Percentiles rank a stretch among this genome's conserved stretches.
Conservation (phyloP, 1,139 yeast genomes). For the Pneumocystis sp. region DNA sequence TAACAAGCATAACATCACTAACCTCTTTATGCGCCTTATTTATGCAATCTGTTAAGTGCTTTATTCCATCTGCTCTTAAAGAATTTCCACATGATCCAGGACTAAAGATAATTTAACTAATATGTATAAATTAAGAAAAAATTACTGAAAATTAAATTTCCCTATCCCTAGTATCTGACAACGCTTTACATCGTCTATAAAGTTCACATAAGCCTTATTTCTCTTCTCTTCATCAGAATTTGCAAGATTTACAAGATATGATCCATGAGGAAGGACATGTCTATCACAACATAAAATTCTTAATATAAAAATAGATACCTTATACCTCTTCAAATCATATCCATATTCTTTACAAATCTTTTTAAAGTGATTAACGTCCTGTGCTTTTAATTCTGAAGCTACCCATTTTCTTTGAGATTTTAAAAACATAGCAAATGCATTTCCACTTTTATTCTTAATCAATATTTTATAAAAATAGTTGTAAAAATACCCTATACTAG, state of each 20-base stretch:
- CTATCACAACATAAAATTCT: neutral
- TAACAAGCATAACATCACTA: slow-evolving; percentile 62
- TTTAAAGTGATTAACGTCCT: slow-evolving; percentile 54
- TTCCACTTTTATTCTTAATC: slow-evolving; percentile 24
- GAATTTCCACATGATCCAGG: slow-evolving; percentile 83
- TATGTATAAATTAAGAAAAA: neutral
- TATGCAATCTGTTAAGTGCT: slow-evolving; percentile 57
- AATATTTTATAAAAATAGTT: neutral
- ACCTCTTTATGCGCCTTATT: slow-evolving; percentile 67
- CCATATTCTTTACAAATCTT: slow-evolving; percentile 44
- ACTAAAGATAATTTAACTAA: slow-evolving; percentile 4
- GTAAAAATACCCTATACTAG: slow-evolving; percentile 47
- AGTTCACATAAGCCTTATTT: slow-evolving; percentile 58
- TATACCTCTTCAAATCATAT: slow-evolving; percentile 46
- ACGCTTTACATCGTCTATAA: slow-evolving; percentile 69
- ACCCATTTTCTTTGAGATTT: slow-evolving; percentile 88
- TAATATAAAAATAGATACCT: slow-evolving; percentile 1
- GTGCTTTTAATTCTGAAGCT: slow-evolving; percentile 55
- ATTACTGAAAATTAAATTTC: slow-evolving; percentile 61
- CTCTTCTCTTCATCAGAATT: slow-evolving; percentile 77
- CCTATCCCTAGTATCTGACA: slow-evolving; percentile 81
- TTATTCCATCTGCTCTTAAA: slow-evolving; percentile 49
- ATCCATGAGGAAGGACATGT: slow-evolving; percentile 79
- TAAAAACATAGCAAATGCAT: slow-evolving; percentile 77
- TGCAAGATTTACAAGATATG: slow-evolving; percentile 80